These are phyloP conservation scores for Metschnikowia sp. DNA, from an alignment of 805 yeast species.

Conservation along the genomic window DNA sequence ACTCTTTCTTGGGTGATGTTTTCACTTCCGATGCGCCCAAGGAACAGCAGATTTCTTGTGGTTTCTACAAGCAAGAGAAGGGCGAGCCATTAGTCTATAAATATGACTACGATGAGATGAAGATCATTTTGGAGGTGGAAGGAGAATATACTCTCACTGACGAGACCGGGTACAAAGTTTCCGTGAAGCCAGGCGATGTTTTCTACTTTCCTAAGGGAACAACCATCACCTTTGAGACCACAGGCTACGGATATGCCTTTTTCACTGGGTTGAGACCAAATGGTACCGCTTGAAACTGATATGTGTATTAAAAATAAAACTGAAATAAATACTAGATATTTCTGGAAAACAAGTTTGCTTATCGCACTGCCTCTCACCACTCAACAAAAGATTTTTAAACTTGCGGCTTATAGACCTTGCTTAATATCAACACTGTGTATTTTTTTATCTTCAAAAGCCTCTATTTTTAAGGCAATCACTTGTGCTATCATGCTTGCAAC, in stretches of 20 bases:
- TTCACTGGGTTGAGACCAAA: constrained; percentile 58
- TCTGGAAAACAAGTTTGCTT: no score
- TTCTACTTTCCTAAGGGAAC: constrained; percentile 66
- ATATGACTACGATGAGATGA: constrained; percentile 66
- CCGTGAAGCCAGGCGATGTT: constrained; percentile 62
- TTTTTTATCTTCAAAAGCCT: no score
- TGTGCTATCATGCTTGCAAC: no score
- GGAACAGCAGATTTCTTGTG: constrained; percentile 60
- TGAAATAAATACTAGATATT: no score
- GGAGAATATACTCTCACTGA: constrained; percentile 63
- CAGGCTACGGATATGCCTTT: constrained; percentile 64
- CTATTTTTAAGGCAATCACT: no score
- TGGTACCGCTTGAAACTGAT: constrained; percentile 13
- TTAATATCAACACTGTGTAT: no score
- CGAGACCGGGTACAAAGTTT: constrained; percentile 58
- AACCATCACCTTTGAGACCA: constrained; percentile 56
- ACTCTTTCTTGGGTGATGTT: constrained; percentile 66
- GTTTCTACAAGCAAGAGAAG: constrained; percentile 65
- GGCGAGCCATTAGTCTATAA: constrained; percentile 69
- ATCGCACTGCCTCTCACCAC: no score
- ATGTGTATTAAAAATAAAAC: no score
- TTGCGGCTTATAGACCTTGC: no score
- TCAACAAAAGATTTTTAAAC: no score
- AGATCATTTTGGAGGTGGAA: constrained; percentile 62
- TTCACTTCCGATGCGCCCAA: constrained; percentile 59